phyloP scores from a whole-genome alignment of 2,329 filamentous ascomycete genomes.

The Aspergillus sp. region DNA sequence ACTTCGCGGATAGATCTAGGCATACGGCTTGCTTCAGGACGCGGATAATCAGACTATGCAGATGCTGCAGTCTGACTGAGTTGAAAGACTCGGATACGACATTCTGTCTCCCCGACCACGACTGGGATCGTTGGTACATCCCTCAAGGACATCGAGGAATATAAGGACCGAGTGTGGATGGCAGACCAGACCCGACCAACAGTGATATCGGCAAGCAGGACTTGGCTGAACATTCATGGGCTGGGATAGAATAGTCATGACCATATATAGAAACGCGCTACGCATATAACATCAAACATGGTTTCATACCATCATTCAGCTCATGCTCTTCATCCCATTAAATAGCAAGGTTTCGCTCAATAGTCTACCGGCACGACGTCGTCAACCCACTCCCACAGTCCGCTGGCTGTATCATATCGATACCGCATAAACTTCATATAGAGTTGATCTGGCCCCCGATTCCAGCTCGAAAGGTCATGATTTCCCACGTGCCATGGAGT shows the following conservation, averaged over 20 bases:
- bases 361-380: slow-evolving; percentile 8
- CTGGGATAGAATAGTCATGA: background rate
- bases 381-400: background rate
- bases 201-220: background rate
- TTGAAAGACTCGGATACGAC: background rate
- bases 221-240: background rate
- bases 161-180: background rate
- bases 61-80: background rate
- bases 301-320: background rate
- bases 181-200: background rate
- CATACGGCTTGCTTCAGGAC: background rate
- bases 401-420: background rate
- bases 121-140: background rate
- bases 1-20: background rate
- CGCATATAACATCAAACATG: background rate
- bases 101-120: background rate
- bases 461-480: slow-evolving; percentile 2
- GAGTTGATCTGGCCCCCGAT: slow-evolving; percentile 2
- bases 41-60: background rate
- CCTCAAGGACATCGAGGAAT: background rate
- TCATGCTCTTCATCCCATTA: no score
- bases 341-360: background rate
- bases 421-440: slow-evolving; percentile 5
- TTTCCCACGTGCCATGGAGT: background rate
- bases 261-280: background rate